These are phyloP conservation scores for Annona squamosa DNA, from an alignment of 164 flowering plant genomes.

Conservation along the genomic window DNA sequence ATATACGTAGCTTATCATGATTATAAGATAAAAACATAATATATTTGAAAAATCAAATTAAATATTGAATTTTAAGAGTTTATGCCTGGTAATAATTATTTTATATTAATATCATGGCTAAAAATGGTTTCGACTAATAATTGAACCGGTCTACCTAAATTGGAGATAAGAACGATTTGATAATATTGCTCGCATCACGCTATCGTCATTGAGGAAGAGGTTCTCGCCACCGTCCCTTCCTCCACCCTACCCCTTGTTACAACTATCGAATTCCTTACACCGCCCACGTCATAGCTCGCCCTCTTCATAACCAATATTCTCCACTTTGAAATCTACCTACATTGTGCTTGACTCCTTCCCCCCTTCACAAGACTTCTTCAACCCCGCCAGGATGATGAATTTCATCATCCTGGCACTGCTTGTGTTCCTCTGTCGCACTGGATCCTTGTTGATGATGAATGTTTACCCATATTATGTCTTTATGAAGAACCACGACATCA, in stretches of 20 bases:
- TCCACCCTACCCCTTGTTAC: conserved; percentile 73
- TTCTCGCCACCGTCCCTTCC: conserved; percentile 71
- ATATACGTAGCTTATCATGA: too few relatives aligned
- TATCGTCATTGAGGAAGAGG: conserved; percentile 88
- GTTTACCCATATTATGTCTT: conserved; percentile 92
- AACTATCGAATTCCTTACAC: conserved; percentile 74
- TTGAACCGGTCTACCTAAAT: too few relatives aligned
- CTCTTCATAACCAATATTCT: conserved; percentile 55
- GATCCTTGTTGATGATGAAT: conserved; percentile 85
- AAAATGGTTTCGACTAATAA: too few relatives aligned
- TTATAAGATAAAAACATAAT: too few relatives aligned
- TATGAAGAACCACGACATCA: conserved; percentile 90
- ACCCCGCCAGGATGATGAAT: conserved; percentile 49
- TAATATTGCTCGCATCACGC: neutral
- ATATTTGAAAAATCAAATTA: too few relatives aligned
- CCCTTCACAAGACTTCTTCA: conserved; percentile 92
- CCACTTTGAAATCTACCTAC: conserved; percentile 81
- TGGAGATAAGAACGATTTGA: too few relatives aligned
- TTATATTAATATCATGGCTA: too few relatives aligned
- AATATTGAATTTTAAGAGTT: too few relatives aligned
- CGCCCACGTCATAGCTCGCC: conserved; percentile 64
- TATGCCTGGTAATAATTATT: too few relatives aligned
- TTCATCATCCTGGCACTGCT: conserved; percentile 48
- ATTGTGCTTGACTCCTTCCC: conserved; percentile 83
- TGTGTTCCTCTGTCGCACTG: conserved; percentile 56